Conservation (phyloP, 164 flowering plant genomes). For the Stephania cephalantha region DNA sequence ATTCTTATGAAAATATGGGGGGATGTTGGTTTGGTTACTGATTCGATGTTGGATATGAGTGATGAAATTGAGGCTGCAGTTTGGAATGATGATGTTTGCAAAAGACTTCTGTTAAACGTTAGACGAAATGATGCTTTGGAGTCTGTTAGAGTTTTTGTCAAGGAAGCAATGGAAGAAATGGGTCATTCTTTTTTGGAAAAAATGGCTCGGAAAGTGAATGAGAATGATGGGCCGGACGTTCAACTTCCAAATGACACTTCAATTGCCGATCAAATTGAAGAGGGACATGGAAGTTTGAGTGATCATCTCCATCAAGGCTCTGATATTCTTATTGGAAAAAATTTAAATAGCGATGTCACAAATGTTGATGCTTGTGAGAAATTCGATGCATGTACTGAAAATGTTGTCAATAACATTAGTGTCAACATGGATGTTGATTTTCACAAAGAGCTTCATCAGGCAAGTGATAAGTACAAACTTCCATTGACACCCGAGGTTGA, state of each 20-base stretch:
- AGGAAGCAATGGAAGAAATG: constrained; percentile 38
- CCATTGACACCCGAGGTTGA: constrained; percentile 27
- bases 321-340: not conserved
- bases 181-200: constrained; percentile 54
- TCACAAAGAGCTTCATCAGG: not conserved
- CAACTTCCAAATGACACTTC: not conserved
- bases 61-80: constrained; percentile 43
- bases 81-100: constrained; percentile 24
- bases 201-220: constrained; percentile 16
- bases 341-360: not conserved
- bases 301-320: not conserved
- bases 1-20: constrained; percentile 22
- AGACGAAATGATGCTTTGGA: constrained; percentile 31
- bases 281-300: not conserved
- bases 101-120: constrained; percentile 21
- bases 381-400: not conserved
- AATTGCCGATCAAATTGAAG: not conserved
- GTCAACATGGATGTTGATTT: not conserved
- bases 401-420: not conserved
- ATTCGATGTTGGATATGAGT: constrained; percentile 28
- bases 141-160: constrained; percentile 31
- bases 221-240: constrained; percentile 5
- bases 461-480: constrained; percentile 15
- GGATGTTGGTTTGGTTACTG: constrained; percentile 31
- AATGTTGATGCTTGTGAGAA: not conserved